These are phyloP conservation scores for Papilionanthe hybrid DNA, from an alignment of 116 monocot species.

Conservation along the genomic window DNA sequence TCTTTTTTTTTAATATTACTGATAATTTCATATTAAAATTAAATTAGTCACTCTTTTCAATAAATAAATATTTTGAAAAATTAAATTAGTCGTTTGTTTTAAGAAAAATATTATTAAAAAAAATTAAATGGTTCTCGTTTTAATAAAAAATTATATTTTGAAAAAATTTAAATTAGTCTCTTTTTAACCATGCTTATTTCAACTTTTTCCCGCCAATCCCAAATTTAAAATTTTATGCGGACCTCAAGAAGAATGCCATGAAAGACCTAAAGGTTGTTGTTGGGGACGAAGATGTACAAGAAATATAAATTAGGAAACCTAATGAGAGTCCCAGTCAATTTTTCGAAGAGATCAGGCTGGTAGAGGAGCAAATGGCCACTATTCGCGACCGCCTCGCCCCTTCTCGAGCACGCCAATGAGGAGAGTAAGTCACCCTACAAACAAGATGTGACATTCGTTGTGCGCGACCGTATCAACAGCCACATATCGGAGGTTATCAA, in stretches of 20 bases:
- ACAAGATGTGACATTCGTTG: slow-evolving; percentile 43
- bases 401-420: slow-evolving; percentile 64
- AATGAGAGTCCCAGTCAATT: slow-evolving; percentile 48
- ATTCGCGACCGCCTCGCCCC: slow-evolving; percentile 52
- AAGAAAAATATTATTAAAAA: no score
- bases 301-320: slow-evolving; percentile 15
- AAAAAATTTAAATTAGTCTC: no score
- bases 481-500: slow-evolving; percentile 25
- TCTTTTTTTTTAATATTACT: no score
- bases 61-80: no score
- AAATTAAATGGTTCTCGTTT: no score
- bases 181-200: no score
- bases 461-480: slow-evolving; percentile 56
- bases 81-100: no score
- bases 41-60: no score
- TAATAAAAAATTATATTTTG: no score
- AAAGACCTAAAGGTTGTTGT: slow-evolving; percentile 39
- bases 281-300: neutral
- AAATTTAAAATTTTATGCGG: slow-evolving; percentile 4
- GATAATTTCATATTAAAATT: no score
- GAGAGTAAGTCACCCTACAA: slow-evolving; percentile 58
- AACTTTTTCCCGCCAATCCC: no score
- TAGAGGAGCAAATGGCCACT: slow-evolving; percentile 60
- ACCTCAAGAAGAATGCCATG: slow-evolving; percentile 48
- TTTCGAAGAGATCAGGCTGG: slow-evolving; percentile 57